Evolutionary conservation across 164 flowering plant species (phyloP), one percentile per base, ranked within the genome.

Genomic region (Litsea cubeba): DNA sequence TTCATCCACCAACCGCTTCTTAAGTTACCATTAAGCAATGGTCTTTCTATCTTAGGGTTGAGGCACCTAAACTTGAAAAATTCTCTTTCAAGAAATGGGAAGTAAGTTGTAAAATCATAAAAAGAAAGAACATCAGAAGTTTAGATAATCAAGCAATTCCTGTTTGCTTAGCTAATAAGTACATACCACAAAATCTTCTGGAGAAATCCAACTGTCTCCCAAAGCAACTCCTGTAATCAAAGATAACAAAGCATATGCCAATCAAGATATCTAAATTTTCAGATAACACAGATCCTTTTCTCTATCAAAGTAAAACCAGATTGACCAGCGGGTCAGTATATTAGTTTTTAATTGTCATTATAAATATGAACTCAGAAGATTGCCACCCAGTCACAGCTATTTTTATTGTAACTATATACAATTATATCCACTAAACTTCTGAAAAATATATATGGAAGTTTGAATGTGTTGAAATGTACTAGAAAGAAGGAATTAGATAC

Each of bases 191-290:
- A 84, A 95, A 87, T 95, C 99, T 82, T 90, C 97, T 3, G 99
- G 99, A 54, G 99, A 95, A 73, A 95, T 93, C 99, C 99, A 95
- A 77, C 89, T 89, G 75, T 95, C 91, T 68, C 99, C 99, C 78
- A 95, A 78, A 54, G 83, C 97, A 78, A 95, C 81, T 65, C 99
- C 98, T 94, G 64, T 65, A 72, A 8, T 62, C 5, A 50, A 17
- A 65, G 69, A 66, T 1, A 5, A 26, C 2, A 68, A 68, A 28
- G 14, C 25, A 70, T n/a, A 5, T 8, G 22, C 12, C 24, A n/a
- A 22, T 63, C 28, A 63, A 63, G 28, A 63, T 2, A 72, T 26
- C 25, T 18, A 22, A 60, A 17, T 18, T 60, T 8, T 64, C 46
- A 6, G 3, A 72, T 23, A 65, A 2, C 51, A 14, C 22, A 40